Base-by-base conservation (phyloP, 768 basidiomycete species). In the Serendipita sp. region DNA sequence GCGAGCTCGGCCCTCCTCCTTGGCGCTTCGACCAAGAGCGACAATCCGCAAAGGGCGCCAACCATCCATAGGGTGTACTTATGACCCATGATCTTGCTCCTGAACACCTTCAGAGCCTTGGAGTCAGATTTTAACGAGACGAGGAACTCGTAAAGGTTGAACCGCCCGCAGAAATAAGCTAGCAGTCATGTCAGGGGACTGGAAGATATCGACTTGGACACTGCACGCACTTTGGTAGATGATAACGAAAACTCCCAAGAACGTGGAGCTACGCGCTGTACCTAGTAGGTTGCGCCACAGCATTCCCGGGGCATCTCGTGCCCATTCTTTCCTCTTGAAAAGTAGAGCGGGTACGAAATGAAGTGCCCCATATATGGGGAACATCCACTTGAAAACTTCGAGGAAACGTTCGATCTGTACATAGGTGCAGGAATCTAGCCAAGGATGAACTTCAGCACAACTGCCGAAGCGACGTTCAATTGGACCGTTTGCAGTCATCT, bases 1-100 rank as follows among this genome's bases (percentile, higher is more conserved):
- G 93, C 91, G 67, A 97, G 76, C 74, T 98, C 95, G 0, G 83
- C 87, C 3, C 93, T 80, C n/a, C 95, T 79, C 69, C 86, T 80
- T 75, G 82, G 85, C 70, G 91, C 93, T 70, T 98, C 95, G 2
- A 94, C 80, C 64, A 96, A 83, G 55, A 98, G 74, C 5, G 90
- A 80, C 10, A 95, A 68, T 11, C 90, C 91, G 8, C 87, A 77
- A 4, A 84, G 73, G 46, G 90, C 77, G 0, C 93, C 93, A 2
- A 82, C 78, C 2, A 90, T 37, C 80, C 82, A 90, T 74, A 85
- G 92, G 29, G 85, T 60, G 18, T 33, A 60, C 18, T 60, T 60
- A 29, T 60, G 55, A 4, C 55, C 55, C 55, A 60, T 60, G n/a
- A 33, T 60, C 36, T 60, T 60, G 48, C 48, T 50, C 10, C 55